These are phyloP conservation scores for Aspergillus clavatus DNA, from an alignment of 2,329 filamentous ascomycete species.

Conservation along the genomic window DNA sequence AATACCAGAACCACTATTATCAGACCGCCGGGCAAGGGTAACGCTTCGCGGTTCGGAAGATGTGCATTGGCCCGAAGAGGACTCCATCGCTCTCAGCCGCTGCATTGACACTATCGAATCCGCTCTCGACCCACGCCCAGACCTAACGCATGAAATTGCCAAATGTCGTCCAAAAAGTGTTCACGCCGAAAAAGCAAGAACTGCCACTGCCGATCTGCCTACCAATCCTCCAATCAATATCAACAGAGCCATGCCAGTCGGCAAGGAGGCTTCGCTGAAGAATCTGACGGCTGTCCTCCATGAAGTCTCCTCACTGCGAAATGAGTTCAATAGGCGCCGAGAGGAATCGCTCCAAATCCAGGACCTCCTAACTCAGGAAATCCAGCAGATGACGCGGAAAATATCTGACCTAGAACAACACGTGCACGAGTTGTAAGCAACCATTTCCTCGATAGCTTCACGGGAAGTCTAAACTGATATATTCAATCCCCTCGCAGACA, in stretches of 20 bases:
- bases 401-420: slow-evolving; percentile 58
- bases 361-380: slow-evolving; percentile 53
- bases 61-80: slow-evolving; percentile 21
- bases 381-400: slow-evolving; percentile 54
- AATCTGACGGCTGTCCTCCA: slow-evolving; percentile 21
- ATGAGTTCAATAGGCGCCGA: slow-evolving; percentile 25
- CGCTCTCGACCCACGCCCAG: slow-evolving; percentile 22
- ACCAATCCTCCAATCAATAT: not conserved
- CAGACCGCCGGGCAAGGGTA: slow-evolving; percentile 29
- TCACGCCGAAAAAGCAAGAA: slow-evolving; percentile 1
- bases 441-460: not conserved
- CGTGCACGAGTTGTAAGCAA: slow-evolving; percentile 52
- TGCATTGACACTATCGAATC: slow-evolving; percentile 38
- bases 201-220: not conserved
- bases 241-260: not conserved
- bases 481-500: slow-evolving; percentile 14
- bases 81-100: slow-evolving; percentile 28
- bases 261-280: slow-evolving; percentile 9
- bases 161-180: slow-evolving; percentile 13
- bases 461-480: not conserved
- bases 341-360: slow-evolving; percentile 54
- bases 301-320: slow-evolving; percentile 23
- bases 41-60: slow-evolving; percentile 26
- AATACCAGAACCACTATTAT: slow-evolving; percentile 8
- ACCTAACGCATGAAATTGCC: slow-evolving; percentile 17